Percentiles rank a stretch among this genome's conserved stretches.
Evolutionary conservation across 208 protist genomes (phyloP).

Genomic region (Trypanosoma platydactyli): DNA sequence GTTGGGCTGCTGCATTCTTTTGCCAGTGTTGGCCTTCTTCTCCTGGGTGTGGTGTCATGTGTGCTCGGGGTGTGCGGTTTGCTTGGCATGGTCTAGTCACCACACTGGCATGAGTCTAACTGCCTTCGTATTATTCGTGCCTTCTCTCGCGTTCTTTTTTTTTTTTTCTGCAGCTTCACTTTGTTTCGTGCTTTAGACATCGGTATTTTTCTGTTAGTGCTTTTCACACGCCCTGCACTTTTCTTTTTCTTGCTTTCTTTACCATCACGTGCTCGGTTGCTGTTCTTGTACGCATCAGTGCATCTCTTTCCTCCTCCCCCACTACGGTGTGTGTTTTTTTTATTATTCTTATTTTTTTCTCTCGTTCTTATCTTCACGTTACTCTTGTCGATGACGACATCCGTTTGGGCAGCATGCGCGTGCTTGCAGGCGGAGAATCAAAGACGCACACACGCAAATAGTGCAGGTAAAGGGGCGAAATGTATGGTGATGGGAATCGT

Average conservation of each 20-base stretch:
- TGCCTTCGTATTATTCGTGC: no score
- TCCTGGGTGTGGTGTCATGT: conserved; percentile 52
- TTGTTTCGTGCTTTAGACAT: conserved; percentile 1
- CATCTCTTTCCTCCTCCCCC: conserved; percentile 10
- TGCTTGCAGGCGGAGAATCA: background rate
- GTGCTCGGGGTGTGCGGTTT: conserved; percentile 54
- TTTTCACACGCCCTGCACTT: background rate
- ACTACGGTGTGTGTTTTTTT: background rate
- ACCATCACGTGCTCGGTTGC: background rate
- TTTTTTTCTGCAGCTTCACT: conserved; percentile 17
- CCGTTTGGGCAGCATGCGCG: background rate
- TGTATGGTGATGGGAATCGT: conserved; percentile 86
- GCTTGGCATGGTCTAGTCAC: conserved; percentile 38
- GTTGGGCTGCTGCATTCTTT: conserved; percentile 43
- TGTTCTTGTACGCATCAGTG: background rate
- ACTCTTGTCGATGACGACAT: background rate
- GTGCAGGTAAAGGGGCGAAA: conserved; percentile 10
- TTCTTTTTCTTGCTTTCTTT: conserved; percentile 26
- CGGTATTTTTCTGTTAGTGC: background rate
- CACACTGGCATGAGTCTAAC: conserved; percentile 31
- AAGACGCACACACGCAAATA: no score
- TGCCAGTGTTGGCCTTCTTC: conserved; percentile 41
- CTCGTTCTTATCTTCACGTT: background rate
- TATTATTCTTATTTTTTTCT: background rate
- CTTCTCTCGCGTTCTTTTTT: conserved; percentile 9